Conservation (phyloP, 257 asterid genomes). For the Datura wrightii region DNA sequence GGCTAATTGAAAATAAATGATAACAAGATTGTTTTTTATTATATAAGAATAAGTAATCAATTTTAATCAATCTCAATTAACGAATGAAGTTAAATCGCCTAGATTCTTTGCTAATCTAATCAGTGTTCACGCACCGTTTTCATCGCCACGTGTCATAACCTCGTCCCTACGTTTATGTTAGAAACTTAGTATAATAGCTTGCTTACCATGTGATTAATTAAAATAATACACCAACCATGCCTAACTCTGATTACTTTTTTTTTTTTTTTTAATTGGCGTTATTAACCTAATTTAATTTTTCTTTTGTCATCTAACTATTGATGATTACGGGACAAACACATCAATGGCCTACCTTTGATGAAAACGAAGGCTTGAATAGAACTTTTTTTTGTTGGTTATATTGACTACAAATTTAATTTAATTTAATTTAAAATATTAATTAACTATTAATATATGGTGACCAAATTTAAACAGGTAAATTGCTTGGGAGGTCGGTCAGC, state of each 20-base stretch:
- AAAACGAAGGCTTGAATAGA: not conserved
- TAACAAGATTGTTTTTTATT: not conserved
- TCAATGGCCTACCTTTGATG: not conserved
- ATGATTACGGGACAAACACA: slow-evolving; percentile 21
- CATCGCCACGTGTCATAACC: not conserved
- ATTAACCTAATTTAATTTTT: not conserved
- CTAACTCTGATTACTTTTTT: not conserved
- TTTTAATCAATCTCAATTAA: slow-evolving; percentile 3
- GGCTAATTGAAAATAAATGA: not conserved
- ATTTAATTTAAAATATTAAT: not conserved
- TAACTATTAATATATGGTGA: not conserved
- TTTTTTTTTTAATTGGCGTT: not conserved
- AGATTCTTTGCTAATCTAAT: not conserved
- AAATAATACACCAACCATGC: not conserved
- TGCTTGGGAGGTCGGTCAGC: not conserved
- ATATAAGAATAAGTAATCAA: not conserved
- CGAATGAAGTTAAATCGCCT: not conserved
- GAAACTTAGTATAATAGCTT: not conserved
- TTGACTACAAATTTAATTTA: not conserved
- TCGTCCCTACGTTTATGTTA: not conserved
- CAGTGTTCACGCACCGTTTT: not conserved
- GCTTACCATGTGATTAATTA: not conserved
- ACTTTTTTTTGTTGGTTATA: not conserved
- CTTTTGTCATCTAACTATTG: not conserved
- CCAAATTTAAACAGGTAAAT: not conserved